These are phyloP conservation scores for Pythium dissotocum DNA, from an alignment of 352 stramenopile genomes.

Conservation along the genomic window DNA sequence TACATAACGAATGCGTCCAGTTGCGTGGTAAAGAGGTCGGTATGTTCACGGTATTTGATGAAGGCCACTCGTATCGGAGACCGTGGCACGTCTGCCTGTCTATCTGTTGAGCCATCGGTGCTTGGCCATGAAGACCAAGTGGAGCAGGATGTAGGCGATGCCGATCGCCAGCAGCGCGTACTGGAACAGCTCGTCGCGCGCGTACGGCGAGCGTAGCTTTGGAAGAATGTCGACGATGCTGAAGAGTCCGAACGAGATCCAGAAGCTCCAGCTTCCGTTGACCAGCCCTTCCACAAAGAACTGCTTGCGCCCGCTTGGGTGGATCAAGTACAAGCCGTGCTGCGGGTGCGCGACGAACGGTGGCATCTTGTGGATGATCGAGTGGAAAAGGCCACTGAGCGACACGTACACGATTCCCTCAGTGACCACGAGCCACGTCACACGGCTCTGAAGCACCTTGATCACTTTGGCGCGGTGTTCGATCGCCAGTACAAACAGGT, in stretches of 20 bases:
- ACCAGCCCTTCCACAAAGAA: constrained; percentile 67
- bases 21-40: background rate
- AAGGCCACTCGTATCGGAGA: too few species aligned
- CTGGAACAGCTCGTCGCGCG: constrained; percentile 51
- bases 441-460: constrained; percentile 35
- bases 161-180: constrained; percentile 42
- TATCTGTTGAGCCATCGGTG: constrained; percentile 42
- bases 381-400: constrained; percentile 62
- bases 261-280: constrained; percentile 66
- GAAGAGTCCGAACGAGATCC: constrained; percentile 53
- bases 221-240: constrained; percentile 48
- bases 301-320: constrained; percentile 61
- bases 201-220: constrained; percentile 30
- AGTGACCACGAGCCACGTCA: constrained; percentile 61
- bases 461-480: constrained; percentile 46
- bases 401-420: constrained; percentile 55
- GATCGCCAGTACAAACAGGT: constrained; percentile 37
- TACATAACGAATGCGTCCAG: constrained; percentile 1
- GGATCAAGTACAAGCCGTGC: constrained; percentile 59
- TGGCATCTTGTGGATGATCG: constrained; percentile 52
- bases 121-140: constrained; percentile 63
- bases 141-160: constrained; percentile 47
- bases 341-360: constrained; percentile 57
- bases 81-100: too few species aligned
- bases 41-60: too few species aligned